Percentiles rank a stretch among this genome's conserved stretches.
Evolutionary conservation across 2,329 filamentous ascomycete species (phyloP).

Genomic region (Paecilomyces dactylethromorphus): DNA sequence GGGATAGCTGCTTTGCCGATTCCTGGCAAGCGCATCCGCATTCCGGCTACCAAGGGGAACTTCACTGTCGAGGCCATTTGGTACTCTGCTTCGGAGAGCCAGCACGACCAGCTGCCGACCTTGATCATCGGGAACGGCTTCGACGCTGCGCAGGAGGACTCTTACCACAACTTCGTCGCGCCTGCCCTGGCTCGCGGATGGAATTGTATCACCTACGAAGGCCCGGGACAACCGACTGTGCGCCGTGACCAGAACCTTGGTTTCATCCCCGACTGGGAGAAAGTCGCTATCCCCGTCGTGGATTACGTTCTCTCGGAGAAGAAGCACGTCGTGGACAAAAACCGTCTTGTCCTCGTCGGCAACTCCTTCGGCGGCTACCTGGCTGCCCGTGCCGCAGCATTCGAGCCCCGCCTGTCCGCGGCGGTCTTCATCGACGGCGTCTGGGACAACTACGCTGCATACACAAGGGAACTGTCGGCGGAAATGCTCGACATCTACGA

Average conservation of each 20-base stretch:
- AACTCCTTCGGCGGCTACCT: slow-evolving; percentile 39
- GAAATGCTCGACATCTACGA: neutral
- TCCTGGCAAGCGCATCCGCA: slow-evolving; percentile 27
- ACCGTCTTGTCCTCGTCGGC: slow-evolving; percentile 31
- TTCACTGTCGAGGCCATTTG: slow-evolving; percentile 34
- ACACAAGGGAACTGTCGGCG: neutral
- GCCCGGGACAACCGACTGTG: slow-evolving; percentile 39
- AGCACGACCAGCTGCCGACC: slow-evolving; percentile 24
- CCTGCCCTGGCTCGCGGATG: slow-evolving; percentile 35
- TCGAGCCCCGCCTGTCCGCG: slow-evolving; percentile 38
- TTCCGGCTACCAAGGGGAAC: slow-evolving; percentile 16
- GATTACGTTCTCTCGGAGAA: slow-evolving; percentile 24
- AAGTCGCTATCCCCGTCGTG: slow-evolving; percentile 34
- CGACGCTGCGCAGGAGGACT: slow-evolving; percentile 41
- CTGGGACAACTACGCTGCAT: slow-evolving; percentile 16
- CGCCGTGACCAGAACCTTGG: slow-evolving; percentile 36
- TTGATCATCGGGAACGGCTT: slow-evolving; percentile 36
- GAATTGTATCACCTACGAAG: slow-evolving; percentile 42
- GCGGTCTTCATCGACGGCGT: slow-evolving; percentile 36
- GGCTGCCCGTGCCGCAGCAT: slow-evolving; percentile 36
- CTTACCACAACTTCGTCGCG: slow-evolving; percentile 31
- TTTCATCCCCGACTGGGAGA: slow-evolving; percentile 42
- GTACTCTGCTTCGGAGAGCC: slow-evolving; percentile 14
- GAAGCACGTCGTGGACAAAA: slow-evolving; percentile 1
- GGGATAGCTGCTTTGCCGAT: slow-evolving; percentile 29